A percentile compares a stretch with the other conserved stretches of the same genome.
These are phyloP conservation scores for Penicillium waksmanii DNA, from an alignment of 495 filamentous ascomycete species.

Conservation along the genomic window DNA sequence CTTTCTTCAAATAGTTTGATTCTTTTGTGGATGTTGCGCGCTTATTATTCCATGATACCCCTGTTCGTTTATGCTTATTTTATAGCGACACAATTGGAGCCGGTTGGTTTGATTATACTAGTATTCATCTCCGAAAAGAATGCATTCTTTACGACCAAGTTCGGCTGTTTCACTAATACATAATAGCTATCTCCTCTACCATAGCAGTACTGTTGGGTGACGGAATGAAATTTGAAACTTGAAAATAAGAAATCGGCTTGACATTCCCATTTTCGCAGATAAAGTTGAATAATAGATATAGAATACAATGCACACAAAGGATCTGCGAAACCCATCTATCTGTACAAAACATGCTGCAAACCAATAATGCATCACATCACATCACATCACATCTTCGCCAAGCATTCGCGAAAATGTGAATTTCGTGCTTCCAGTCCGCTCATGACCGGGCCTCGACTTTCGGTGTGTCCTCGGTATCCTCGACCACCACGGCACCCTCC, in stretches of 20 bases:
- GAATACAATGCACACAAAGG: slow-evolving; percentile 42
- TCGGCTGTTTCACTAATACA: too few relatives aligned
- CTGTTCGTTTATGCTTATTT: neutral
- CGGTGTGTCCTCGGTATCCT: slow-evolving; percentile 29
- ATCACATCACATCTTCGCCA: slow-evolving; percentile 20
- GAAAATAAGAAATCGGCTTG: slow-evolving; percentile 4
- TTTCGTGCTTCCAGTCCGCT: slow-evolving; percentile 9
- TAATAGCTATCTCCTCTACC: too few relatives aligned
- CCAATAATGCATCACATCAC: slow-evolving; percentile 7
- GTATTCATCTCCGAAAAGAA: too few relatives aligned
- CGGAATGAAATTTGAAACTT: neutral
- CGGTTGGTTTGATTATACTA: too few relatives aligned
- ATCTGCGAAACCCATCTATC: slow-evolving; percentile 41
- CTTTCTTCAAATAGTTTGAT: neutral
- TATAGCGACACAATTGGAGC: too few relatives aligned
- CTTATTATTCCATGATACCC: neutral
- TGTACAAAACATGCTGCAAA: slow-evolving; percentile 42
- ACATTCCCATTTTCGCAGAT: slow-evolving; percentile 1
- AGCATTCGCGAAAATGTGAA: neutral
- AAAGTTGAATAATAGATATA: slow-evolving; percentile 27
- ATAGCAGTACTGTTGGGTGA: too few relatives aligned
- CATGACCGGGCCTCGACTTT: slow-evolving; percentile 33
- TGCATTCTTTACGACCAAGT: too few relatives aligned
- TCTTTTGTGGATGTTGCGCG: neutral
- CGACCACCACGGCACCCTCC: slow-evolving; percentile 46